A percentile compares a stretch with the other conserved stretches of the same genome.
phyloP scores from a whole-genome alignment of 805 yeast genomes.

The Candida verbasci region DNA sequence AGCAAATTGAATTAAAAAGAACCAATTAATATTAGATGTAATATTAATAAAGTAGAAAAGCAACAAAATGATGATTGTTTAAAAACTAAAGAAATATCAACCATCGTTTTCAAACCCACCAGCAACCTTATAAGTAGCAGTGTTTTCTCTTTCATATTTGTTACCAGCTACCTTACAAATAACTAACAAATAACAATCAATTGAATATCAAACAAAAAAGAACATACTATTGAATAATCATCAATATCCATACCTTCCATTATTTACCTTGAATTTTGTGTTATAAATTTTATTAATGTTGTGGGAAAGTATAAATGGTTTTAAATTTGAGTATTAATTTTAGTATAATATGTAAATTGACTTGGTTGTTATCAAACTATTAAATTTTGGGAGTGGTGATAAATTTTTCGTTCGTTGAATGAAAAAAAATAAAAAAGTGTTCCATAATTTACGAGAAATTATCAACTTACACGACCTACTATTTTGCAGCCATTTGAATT shows the following conservation, averaged over 20 bases:
- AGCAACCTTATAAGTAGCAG: not conserved
- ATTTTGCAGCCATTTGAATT: no score
- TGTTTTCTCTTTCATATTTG: slow-evolving; percentile 2
- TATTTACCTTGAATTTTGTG: slow-evolving; percentile 9
- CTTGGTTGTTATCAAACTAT: no score
- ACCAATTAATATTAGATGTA: not conserved
- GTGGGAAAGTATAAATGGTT: no score
- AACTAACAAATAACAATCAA: not conserved
- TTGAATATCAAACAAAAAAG: not conserved
- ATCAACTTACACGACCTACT: no score
- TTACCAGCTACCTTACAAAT: slow-evolving; percentile 8
- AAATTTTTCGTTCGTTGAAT: no score
- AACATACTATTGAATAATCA: slow-evolving; percentile 57
- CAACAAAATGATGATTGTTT: slow-evolving; percentile 6
- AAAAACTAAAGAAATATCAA: not conserved
- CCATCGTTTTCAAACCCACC: slow-evolving; percentile 1
- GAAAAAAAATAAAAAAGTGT: no score
- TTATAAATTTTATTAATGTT: no score
- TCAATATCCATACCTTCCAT: slow-evolving; percentile 66
- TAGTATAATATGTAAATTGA: no score
- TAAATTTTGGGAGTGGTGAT: no score
- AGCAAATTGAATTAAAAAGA: slow-evolving; percentile 7
- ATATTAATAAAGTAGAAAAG: slow-evolving; percentile 5
- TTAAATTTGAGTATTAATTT: no score
- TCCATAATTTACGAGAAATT: no score